These are phyloP conservation scores for Telopea speciosissima DNA, from an alignment of 177 flowering plant genomes.

Conservation along the genomic window DNA sequence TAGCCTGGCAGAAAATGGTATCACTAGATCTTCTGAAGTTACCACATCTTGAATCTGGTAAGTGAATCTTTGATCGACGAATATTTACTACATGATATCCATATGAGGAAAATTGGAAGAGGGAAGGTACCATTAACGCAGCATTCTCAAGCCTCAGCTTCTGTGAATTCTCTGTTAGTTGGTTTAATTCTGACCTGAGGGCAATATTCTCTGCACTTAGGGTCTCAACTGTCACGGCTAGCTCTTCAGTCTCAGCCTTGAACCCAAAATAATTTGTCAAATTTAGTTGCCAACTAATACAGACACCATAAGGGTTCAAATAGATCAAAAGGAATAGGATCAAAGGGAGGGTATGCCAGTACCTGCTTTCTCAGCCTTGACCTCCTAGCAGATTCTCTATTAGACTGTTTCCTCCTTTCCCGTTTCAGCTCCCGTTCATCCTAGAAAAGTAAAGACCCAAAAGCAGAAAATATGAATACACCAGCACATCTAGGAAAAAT, in stretches of 20 bases:
- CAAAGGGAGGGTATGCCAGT: not conserved
- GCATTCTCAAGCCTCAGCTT: constrained; percentile 63
- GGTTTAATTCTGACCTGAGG: constrained; percentile 63
- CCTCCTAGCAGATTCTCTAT: constrained; percentile 94
- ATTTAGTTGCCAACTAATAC: not conserved
- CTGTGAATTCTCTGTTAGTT: constrained; percentile 46
- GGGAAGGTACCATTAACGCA: constrained; percentile 47
- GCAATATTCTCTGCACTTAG: constrained; percentile 60
- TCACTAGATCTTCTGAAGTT: too few relatives aligned
- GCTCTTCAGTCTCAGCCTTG: constrained; percentile 90
- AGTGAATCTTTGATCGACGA: not conserved
- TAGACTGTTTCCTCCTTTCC: constrained; percentile 91
- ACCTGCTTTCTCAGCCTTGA: constrained; percentile 80
- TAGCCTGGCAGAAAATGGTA: not conserved
- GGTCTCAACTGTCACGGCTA: constrained; percentile 65
- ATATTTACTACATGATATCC: not conserved
- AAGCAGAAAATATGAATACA: not conserved
- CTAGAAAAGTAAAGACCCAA: constrained; percentile 19
- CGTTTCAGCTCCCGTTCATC: constrained; percentile 76
- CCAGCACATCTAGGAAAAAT: not conserved
- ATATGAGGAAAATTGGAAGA: not conserved
- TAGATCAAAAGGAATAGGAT: not conserved
- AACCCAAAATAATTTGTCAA: constrained; percentile 5
- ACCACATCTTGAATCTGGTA: not conserved
- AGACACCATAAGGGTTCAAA: not conserved